Evolutionary conservation across 2,329 filamentous ascomycete species (phyloP).

Genomic region (Epichloe bromicola): DNA sequence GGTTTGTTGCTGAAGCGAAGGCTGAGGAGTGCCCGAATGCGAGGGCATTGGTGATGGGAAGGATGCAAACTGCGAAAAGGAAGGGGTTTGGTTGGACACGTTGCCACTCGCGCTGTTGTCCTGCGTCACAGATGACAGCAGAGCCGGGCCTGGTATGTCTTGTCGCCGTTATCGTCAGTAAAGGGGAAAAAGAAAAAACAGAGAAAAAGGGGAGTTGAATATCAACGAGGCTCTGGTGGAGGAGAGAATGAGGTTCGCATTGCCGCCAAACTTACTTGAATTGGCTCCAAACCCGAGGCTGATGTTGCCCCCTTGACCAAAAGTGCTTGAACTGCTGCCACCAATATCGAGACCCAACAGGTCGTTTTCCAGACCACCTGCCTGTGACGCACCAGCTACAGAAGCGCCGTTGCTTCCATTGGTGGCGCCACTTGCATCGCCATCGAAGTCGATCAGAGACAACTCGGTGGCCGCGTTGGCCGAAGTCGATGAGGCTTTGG

Average conservation of each 20-base stretch:
- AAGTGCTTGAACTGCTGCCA: constrained; percentile 41
- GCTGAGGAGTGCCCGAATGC: constrained; percentile 40
- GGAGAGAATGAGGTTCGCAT: not conserved
- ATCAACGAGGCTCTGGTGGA: no score
- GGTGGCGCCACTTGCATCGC: constrained; percentile 40
- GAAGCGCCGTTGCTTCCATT: constrained; percentile 30
- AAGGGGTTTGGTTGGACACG: constrained; percentile 28
- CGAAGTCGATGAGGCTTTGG: constrained; percentile 39
- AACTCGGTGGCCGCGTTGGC: constrained; percentile 49
- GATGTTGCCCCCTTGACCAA: constrained; percentile 68
- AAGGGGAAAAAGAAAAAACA: not conserved
- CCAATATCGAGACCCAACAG: constrained; percentile 77
- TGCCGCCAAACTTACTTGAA: constrained; percentile 36
- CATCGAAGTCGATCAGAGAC: constrained; percentile 87
- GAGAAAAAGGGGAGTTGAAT: not conserved
- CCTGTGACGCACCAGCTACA: constrained; percentile 28
- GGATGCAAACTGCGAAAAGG: constrained; percentile 41
- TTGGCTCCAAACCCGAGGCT: constrained; percentile 66
- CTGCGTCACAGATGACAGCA: constrained; percentile 51
- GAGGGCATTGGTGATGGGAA: constrained; percentile 41
- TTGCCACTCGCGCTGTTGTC: constrained; percentile 41
- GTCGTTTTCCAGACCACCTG: constrained; percentile 73
- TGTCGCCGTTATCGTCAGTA: constrained; percentile 19
- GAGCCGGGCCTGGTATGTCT: constrained; percentile 52
- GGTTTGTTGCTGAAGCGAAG: constrained; percentile 32